Percentiles rank a stretch among this genome's conserved stretches.
Evolutionary conservation across 495 filamentous ascomycete species (phyloP).

Genomic region (Cladorrhinum samala): DNA sequence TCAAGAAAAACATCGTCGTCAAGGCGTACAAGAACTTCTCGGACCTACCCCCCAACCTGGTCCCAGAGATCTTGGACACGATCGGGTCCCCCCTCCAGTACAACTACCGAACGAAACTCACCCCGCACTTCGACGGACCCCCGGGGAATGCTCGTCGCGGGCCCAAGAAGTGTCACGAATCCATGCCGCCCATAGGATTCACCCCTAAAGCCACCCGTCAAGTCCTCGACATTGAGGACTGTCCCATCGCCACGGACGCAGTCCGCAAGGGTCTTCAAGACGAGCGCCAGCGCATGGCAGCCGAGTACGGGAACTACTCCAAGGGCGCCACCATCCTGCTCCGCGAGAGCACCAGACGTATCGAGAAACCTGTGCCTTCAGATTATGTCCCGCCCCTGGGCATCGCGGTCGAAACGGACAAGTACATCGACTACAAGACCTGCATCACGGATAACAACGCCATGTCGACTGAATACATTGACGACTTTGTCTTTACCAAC

Average conservation of each 20-base stretch:
- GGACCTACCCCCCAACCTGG: constrained; percentile 61
- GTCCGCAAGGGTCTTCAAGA: constrained; percentile 67
- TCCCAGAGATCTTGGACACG: constrained; percentile 74
- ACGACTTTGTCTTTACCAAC: constrained; percentile 78
- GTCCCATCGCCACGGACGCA: constrained; percentile 85
- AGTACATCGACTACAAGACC: constrained; percentile 68
- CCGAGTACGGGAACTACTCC: constrained; percentile 64
- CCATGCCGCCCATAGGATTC: constrained; percentile 83
- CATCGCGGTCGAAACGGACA: constrained; percentile 30
- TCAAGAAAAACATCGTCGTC: constrained; percentile 80
- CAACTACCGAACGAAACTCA: constrained; percentile 91
- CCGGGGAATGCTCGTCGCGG: constrained; percentile 33
- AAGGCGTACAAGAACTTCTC: constrained; percentile 93
- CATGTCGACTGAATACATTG: constrained; percentile 77
- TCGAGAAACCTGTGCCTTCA: constrained; percentile 41
- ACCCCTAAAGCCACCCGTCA: constrained; percentile 64
- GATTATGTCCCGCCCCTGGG: constrained; percentile 18
- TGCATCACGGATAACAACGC: constrained; percentile 83
- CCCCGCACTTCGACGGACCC: constrained; percentile 85
- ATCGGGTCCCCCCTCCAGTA: constrained; percentile 87
- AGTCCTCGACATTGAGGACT: constrained; percentile 93
- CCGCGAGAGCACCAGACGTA: constrained; percentile 74
- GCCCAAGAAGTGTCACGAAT: constrained; percentile 36
- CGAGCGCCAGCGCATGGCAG: constrained; percentile 63
- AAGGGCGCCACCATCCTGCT: constrained; percentile 83